Evolutionary conservation across 352 stramenopile species (phyloP).

Genomic region (Phytopythium kandeliae): DNA sequence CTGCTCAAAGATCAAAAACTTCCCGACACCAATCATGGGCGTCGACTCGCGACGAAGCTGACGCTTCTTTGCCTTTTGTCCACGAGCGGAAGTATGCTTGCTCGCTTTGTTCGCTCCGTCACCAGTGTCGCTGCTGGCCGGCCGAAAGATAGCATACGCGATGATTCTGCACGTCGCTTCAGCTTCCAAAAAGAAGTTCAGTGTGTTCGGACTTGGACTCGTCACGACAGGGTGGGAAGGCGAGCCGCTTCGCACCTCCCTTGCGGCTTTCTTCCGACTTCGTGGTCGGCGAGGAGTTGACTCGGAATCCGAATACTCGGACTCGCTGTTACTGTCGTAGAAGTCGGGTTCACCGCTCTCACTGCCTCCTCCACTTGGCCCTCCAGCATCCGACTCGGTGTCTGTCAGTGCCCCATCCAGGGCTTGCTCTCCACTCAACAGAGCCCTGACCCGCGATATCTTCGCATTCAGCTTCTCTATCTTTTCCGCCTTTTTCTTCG

Average conservation of each 20-base stretch:
- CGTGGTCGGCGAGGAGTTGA: conserved; percentile 24
- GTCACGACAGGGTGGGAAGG: conserved; percentile 13
- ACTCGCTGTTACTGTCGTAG: conserved; percentile 87
- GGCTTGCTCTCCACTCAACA: conserved; percentile 72
- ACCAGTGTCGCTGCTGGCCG: conserved; percentile 20
- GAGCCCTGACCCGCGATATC: conserved; percentile 70
- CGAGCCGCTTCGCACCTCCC: conserved; percentile 17
- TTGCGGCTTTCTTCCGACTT: conserved; percentile 16
- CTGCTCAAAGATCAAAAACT: conserved; percentile 85
- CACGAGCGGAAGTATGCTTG: conserved; percentile 24
- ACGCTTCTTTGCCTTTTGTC: conserved; percentile 65
- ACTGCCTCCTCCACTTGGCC: conserved; percentile 20
- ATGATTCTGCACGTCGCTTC: conserved; percentile 81
- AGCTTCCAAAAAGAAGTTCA: conserved; percentile 80
- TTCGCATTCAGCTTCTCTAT: conserved; percentile 83
- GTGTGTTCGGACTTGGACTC: conserved; percentile 38
- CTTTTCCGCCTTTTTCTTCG: conserved; percentile 89
- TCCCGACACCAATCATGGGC: conserved; percentile 63
- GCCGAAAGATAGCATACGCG: conserved; percentile 70
- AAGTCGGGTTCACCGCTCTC: conserved; percentile 29
- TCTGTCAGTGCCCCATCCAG: conserved; percentile 35
- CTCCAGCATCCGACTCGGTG: conserved; percentile 28
- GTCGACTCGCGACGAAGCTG: conserved; percentile 67
- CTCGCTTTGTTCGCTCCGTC: conserved; percentile 10
- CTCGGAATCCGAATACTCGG: conserved; percentile 76